These are phyloP conservation scores for Podospora sp. DNA, from an alignment of 495 filamentous ascomycete genomes.

Conservation along the genomic window DNA sequence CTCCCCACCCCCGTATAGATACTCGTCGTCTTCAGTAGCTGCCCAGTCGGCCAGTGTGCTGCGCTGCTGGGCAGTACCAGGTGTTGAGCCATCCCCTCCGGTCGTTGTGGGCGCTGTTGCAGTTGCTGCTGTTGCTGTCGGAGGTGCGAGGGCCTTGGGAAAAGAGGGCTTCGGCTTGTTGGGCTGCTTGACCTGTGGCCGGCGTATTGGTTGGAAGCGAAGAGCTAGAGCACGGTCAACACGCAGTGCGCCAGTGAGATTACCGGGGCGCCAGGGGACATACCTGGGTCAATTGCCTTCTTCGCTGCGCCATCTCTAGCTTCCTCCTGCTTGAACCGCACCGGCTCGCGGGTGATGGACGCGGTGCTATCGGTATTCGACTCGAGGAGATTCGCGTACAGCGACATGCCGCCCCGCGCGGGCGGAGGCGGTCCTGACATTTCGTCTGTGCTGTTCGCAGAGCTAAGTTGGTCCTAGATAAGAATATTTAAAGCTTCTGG, in stretches of 20 bases:
- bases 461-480: background rate
- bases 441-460: background rate
- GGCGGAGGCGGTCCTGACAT: slow-evolving; percentile 30
- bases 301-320: slow-evolving; percentile 62
- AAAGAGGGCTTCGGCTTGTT: slow-evolving; percentile 74
- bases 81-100: slow-evolving; percentile 8
- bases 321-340: slow-evolving; percentile 68
- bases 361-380: slow-evolving; percentile 50
- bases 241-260: slow-evolving; percentile 1
- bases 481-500: background rate
- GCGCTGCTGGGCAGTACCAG: slow-evolving; percentile 56
- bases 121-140: slow-evolving; percentile 22
- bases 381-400: slow-evolving; percentile 62
- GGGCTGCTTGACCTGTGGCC: slow-evolving; percentile 66
- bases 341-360: slow-evolving; percentile 75
- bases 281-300: slow-evolving; percentile 79
- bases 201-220: slow-evolving; percentile 78
- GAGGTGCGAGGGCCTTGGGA: slow-evolving; percentile 38
- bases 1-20: slow-evolving; percentile 49
- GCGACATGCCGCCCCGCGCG: slow-evolving; percentile 47
- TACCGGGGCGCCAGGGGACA: slow-evolving; percentile 18
- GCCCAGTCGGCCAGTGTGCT: slow-evolving; percentile 85
- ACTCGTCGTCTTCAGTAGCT: slow-evolving; percentile 68
- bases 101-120: slow-evolving; percentile 14
- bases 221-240: slow-evolving; percentile 59